Percentiles rank a stretch among this genome's conserved stretches.
These are phyloP conservation scores for Ceratobasidium papillatum DNA, from an alignment of 1,284 basidiomycete species.

Conservation along the genomic window DNA sequence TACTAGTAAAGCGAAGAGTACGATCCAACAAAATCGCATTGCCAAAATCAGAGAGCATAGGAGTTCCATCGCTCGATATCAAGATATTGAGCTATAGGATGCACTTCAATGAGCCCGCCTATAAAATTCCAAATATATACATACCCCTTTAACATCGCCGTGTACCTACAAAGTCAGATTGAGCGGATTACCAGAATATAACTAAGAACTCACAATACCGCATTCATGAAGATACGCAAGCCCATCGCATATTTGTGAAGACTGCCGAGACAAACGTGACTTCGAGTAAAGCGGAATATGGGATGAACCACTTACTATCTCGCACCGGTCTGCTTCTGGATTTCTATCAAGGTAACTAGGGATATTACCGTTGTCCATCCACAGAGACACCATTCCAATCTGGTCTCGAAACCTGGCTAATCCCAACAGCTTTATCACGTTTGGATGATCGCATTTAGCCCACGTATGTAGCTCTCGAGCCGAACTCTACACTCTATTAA, in stretches of 20 bases:
- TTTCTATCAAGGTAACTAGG: not conserved
- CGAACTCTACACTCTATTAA: not conserved
- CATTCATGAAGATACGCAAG: not conserved
- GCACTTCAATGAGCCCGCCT: too few relatives aligned
- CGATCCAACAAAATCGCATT: not conserved
- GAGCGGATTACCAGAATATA: not conserved
- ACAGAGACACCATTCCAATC: not conserved
- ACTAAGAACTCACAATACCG: not conserved
- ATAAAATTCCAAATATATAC: not conserved
- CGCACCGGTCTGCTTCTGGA: not conserved
- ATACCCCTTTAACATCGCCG: constrained; percentile 1
- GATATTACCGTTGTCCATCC: constrained; percentile 7
- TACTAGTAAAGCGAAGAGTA: not conserved
- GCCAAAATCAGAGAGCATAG: not conserved
- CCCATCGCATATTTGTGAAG: not conserved
- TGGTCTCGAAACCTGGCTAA: not conserved
- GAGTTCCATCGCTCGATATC: not conserved
- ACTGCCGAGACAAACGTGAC: not conserved
- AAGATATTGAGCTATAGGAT: not conserved
- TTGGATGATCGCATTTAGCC: constrained; percentile 3
- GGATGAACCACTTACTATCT: not conserved
- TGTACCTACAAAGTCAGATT: not conserved
- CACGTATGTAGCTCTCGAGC: not conserved
- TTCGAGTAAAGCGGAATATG: too few relatives aligned
- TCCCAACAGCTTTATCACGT: not conserved